phyloP scores from a whole-genome alignment of 2,329 filamentous ascomycete genomes.

The Corinectria fuckeliana region DNA sequence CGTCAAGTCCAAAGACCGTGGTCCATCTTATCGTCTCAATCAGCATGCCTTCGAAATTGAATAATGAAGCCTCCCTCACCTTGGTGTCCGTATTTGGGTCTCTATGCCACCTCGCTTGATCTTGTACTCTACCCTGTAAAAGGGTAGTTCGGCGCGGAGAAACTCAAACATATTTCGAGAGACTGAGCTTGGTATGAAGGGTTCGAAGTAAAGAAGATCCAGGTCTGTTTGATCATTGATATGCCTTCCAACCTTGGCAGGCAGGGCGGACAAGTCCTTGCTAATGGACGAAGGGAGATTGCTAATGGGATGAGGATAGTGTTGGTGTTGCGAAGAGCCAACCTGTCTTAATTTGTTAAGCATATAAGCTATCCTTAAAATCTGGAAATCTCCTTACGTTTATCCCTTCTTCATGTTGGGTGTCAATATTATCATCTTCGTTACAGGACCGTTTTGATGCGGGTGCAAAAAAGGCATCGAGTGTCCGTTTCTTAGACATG shows the following conservation, averaged over 20 bases:
- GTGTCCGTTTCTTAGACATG: constrained; percentile 55
- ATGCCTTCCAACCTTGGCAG: constrained; percentile 57
- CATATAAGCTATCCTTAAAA: background rate
- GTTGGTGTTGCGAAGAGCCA: constrained; percentile 47
- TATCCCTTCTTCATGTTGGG: constrained; percentile 1
- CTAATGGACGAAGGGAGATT: constrained; percentile 49
- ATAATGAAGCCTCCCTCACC: constrained; percentile 38
- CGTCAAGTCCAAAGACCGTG: constrained; percentile 64
- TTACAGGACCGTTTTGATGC: constrained; percentile 35
- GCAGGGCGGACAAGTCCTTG: constrained; percentile 51
- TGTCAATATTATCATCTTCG: constrained; percentile 1
- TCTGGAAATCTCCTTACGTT: background rate
- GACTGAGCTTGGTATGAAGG: constrained; percentile 67
- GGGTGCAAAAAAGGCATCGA: constrained; percentile 70
- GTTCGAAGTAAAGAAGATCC: constrained; percentile 77
- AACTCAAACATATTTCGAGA: constrained; percentile 71
- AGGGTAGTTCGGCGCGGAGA: constrained; percentile 73
- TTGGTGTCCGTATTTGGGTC: constrained; percentile 64
- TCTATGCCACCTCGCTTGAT: constrained; percentile 70
- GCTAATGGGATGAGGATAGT: constrained; percentile 60
- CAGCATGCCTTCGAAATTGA: background rate
- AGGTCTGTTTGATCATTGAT: constrained; percentile 74
- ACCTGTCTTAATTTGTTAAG: constrained; percentile 25
- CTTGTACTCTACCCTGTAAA: constrained; percentile 77
- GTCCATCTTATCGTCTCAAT: constrained; percentile 47